Evolutionary conservation across 495 filamentous ascomycete species (phyloP).

Genomic region (Stereocaulon alpinum): DNA sequence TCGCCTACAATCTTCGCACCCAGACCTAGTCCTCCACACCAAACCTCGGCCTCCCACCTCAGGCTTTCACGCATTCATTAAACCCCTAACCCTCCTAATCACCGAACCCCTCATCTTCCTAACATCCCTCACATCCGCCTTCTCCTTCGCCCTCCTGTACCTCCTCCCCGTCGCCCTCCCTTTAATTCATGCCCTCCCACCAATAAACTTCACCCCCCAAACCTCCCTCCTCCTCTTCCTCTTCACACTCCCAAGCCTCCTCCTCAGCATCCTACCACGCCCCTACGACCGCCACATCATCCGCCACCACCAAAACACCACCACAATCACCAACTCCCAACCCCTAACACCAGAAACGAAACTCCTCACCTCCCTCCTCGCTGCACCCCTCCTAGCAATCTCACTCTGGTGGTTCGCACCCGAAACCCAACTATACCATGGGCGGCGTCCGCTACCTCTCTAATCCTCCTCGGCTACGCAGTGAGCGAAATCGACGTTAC

Average conservation of each 20-base stretch:
- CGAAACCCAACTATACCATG: not conserved
- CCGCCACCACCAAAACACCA: not conserved
- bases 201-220: not conserved
- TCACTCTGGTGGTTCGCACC: slow-evolving; percentile 5
- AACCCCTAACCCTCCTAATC: not conserved
- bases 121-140: not conserved
- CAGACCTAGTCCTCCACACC: not conserved
- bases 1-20: not conserved
- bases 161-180: slow-evolving; percentile 6
- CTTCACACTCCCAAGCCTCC: not conserved
- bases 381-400: not conserved
- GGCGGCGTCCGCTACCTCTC: not conserved
- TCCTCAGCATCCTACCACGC: not conserved
- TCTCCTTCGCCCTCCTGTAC: slow-evolving; percentile 3
- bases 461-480: not conserved
- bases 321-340: no score
- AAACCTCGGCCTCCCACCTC: not conserved
- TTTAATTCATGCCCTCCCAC: not conserved
- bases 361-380: not conserved
- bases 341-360: not conserved
- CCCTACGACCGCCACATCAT: not conserved
- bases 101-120: slow-evolving; percentile 1
- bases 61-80: not conserved
- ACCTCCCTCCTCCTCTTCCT: not conserved
- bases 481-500: not conserved